Evolutionary conservation across 495 filamentous ascomycete genomes (phyloP).

Genomic region (Aspergillus funiculosus): DNA sequence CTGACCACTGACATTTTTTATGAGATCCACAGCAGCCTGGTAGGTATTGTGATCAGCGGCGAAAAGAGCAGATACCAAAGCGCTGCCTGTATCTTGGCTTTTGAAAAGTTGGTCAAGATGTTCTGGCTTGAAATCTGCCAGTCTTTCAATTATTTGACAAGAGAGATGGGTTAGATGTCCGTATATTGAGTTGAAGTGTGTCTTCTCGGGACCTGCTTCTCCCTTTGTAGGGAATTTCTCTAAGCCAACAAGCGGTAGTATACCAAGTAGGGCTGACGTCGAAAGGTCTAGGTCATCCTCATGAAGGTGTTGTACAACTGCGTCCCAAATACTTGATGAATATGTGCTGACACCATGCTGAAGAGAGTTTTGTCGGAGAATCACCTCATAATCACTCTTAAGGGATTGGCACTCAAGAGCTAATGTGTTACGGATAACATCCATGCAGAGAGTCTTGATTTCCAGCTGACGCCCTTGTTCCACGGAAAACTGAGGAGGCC

Average conservation of each 20-base stretch:
- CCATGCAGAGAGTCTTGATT: constrained; percentile 43
- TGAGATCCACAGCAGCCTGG: constrained; percentile 67
- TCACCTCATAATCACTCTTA: constrained; percentile 61
- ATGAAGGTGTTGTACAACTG: constrained; percentile 61
- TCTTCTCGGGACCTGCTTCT: constrained; percentile 46
- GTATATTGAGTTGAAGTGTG: constrained; percentile 69
- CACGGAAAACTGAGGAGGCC: constrained; percentile 36
- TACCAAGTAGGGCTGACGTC: constrained; percentile 63
- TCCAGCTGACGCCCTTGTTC: constrained; percentile 33
- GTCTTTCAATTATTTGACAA: constrained; percentile 63
- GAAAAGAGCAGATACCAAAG: constrained; percentile 63
- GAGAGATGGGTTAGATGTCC: constrained; percentile 63
- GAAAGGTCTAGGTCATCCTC: constrained; percentile 60
- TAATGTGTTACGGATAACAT: constrained; percentile 65
- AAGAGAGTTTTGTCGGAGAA: constrained; percentile 53
- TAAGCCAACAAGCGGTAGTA: constrained; percentile 59
- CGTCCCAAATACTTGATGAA: constrained; percentile 68
- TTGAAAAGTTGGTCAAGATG: constrained; percentile 61
- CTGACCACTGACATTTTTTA: constrained; percentile 72
- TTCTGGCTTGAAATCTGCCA: constrained; percentile 64
- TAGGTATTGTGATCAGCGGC: constrained; percentile 64
- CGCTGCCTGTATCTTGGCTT: constrained; percentile 54
- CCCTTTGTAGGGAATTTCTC: constrained; percentile 61
- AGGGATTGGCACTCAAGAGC: constrained; percentile 70
- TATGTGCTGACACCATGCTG: constrained; percentile 61